Conservation (phyloP, 192 early-diverging fungal species). For the Linnemannia hyalina region DNA sequence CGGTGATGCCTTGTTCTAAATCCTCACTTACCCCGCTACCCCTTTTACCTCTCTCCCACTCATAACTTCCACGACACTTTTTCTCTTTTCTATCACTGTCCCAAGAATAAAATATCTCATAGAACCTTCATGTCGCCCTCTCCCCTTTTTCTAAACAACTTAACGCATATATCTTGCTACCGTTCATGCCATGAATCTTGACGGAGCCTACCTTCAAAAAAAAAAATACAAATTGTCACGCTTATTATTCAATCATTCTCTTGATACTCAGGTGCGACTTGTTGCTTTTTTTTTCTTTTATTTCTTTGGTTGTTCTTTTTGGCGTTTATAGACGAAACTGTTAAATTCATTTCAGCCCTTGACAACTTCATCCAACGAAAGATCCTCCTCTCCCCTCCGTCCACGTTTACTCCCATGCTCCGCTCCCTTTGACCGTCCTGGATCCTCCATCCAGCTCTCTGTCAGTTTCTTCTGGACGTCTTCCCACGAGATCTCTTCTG, state of each 20-base stretch:
- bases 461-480: not conserved
- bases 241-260: not conserved
- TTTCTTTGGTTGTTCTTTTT: not conserved
- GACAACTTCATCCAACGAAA: slow-evolving; percentile 3
- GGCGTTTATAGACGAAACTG: not conserved
- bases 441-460: not conserved
- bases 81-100: not conserved
- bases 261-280: not conserved
- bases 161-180: not conserved
- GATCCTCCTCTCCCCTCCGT: not conserved
- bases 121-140: slow-evolving; percentile 19
- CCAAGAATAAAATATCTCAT: slow-evolving; percentile 32
- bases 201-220: not conserved
- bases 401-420: not conserved
- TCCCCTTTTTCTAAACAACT: not conserved
- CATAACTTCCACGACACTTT: not conserved
- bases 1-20: slow-evolving; percentile 75
- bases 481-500: not conserved
- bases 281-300: not conserved
- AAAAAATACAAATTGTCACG: slow-evolving; percentile 5
- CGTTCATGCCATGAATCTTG: not conserved
- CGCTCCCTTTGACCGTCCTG: not conserved
- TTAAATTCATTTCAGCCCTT: not conserved
- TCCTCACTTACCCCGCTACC: not conserved
- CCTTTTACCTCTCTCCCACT: not conserved